phyloP scores from a whole-genome alignment of 2,329 filamentous ascomycete species.

The Shiraia bambusicola region DNA sequence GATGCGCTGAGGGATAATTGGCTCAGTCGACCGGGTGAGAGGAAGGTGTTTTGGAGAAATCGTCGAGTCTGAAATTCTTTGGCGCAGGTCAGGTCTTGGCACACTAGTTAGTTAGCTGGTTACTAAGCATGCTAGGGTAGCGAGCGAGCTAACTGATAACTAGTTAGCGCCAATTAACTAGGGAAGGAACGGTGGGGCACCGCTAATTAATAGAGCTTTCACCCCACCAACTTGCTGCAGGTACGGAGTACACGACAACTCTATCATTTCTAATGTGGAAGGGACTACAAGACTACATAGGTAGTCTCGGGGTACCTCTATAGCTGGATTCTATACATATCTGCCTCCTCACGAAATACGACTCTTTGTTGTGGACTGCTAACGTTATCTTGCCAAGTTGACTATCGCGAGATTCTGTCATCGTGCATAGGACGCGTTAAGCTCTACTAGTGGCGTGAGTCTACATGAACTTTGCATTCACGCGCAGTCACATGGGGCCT shows the following conservation, averaged over 20 bases:
- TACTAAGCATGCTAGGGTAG: too few relatives aligned
- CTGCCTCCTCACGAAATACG: conserved; percentile 1
- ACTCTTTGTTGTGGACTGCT: conserved; percentile 2
- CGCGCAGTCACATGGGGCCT: conserved; percentile 35
- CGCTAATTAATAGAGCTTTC: conserved; percentile 21
- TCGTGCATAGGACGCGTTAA: conserved; percentile 14
- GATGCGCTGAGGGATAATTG: background rate
- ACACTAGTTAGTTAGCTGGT: conserved; percentile 2
- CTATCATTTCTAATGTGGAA: too few relatives aligned
- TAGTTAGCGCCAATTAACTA: background rate
- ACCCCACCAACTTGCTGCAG: conserved; percentile 8
- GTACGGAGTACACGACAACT: conserved; percentile 9
- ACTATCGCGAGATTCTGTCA: background rate
- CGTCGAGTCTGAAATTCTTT: conserved; percentile 24
- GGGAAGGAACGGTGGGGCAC: conserved; percentile 22
- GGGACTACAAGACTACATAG: too few relatives aligned
- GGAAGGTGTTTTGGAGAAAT: conserved; percentile 4
- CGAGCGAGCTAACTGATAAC: too few relatives aligned
- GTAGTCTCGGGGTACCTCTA: too few relatives aligned
- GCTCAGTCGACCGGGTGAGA: conserved; percentile 1
- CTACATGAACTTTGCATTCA: conserved; percentile 5
- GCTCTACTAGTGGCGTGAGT: background rate
- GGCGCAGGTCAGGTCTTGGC: conserved; percentile 16
- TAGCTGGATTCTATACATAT: too few relatives aligned
- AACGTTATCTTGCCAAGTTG: background rate